These are phyloP conservation scores for Rutidosis leptorrhynchoides DNA, from an alignment of 129 eudicot genomes.

Conservation along the genomic window DNA sequence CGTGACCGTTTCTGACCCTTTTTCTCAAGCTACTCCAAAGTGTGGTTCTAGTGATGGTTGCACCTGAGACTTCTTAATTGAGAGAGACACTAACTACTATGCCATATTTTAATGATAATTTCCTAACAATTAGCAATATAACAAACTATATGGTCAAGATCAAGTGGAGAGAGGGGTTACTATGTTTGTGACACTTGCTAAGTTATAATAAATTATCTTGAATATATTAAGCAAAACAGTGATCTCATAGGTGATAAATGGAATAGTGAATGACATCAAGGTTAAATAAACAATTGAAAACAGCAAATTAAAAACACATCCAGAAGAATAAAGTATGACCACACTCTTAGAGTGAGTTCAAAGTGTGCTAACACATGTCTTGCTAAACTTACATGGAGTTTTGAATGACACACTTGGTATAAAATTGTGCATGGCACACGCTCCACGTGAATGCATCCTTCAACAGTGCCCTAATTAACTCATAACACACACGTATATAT, in stretches of 20 bases:
- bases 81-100: no score
- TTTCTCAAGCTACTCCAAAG: no score
- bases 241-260: not conserved
- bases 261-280: not conserved
- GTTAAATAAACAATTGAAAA: not conserved
- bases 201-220: not conserved
- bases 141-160: not conserved
- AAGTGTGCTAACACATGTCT: constrained; percentile 11
- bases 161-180: not conserved
- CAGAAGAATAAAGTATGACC: not conserved
- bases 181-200: not conserved
- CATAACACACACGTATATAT: not conserved
- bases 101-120: no score
- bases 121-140: no score
- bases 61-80: no score
- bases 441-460: constrained; percentile 18
- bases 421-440: constrained; percentile 25
- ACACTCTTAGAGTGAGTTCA: constrained; percentile 7
- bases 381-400: not conserved
- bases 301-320: not conserved
- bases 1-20: no score
- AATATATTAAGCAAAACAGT: not conserved
- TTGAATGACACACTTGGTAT: no score
- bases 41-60: no score
- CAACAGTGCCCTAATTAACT: not conserved